Percentiles rank a stretch among this genome's conserved stretches.
phyloP scores from a whole-genome alignment of 1,284 basidiomycete species.

The Chiua sp. region DNA sequence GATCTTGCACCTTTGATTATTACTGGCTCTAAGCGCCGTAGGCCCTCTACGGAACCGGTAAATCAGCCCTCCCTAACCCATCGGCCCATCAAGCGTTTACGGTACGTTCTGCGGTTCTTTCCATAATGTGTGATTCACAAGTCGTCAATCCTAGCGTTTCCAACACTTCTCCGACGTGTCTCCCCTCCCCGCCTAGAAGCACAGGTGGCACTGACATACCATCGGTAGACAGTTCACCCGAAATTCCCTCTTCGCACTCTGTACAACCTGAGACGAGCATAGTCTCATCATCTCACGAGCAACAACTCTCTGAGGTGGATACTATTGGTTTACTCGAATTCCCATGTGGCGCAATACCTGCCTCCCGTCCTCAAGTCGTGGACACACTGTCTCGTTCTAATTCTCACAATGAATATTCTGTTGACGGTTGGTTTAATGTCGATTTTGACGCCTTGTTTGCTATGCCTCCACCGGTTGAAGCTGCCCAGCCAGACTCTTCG shows the following conservation, averaged over 20 bases:
- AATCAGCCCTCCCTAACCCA: background rate
- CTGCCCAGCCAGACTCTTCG: constrained; percentile 15
- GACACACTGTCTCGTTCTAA: constrained; percentile 31
- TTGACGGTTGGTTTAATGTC: constrained; percentile 32
- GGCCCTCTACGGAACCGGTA: background rate
- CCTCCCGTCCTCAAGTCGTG: constrained; percentile 26
- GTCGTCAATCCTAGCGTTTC: background rate
- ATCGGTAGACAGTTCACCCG: background rate
- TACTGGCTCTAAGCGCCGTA: constrained; percentile 25
- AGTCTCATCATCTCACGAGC: constrained; percentile 26
- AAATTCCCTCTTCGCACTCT: background rate
- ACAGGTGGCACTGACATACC: background rate
- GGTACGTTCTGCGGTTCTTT: constrained; percentile 7
- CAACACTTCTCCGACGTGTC: background rate
- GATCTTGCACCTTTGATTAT: constrained; percentile 4
- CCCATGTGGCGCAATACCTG: constrained; percentile 21
- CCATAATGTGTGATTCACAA: background rate
- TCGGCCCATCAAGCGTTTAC: constrained; percentile 7
- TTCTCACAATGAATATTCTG: constrained; percentile 9
- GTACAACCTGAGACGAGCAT: background rate
- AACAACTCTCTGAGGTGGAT: constrained; percentile 38
- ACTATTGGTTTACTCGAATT: constrained; percentile 18
- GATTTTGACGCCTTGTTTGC: constrained; percentile 28
- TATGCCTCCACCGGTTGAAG: constrained; percentile 21
- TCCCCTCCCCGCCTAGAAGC: constrained; percentile 14